A percentile compares a stretch with the other conserved stretches of the same genome.
These are phyloP conservation scores for Liriodendron chinense DNA, from an alignment of 164 flowering plant species.

Conservation along the genomic window DNA sequence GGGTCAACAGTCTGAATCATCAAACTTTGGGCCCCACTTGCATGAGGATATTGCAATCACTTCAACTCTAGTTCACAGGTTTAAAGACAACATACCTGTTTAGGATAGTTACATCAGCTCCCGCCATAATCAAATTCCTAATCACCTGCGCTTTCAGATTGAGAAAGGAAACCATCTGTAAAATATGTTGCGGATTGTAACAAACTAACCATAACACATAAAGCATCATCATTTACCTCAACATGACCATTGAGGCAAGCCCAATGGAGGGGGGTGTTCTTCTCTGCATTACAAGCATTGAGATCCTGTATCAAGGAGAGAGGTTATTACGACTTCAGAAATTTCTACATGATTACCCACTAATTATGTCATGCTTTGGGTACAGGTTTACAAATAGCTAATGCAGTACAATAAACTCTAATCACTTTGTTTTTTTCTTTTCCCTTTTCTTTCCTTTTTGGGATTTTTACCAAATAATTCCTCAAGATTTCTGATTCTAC, in stretches of 20 bases:
- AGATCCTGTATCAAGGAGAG: slow-evolving; percentile 50
- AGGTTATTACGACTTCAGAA: neutral
- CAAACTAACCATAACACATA: neutral
- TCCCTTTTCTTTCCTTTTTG: no score
- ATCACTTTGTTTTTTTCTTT: no score
- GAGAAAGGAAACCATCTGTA: neutral
- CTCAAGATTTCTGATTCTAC: no score
- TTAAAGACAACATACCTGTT: slow-evolving; percentile 53
- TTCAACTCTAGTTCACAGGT: neutral
- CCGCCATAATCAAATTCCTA: slow-evolving; percentile 62
- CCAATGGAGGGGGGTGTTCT: slow-evolving; percentile 93
- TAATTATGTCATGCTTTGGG: neutral
- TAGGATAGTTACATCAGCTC: slow-evolving; percentile 55
- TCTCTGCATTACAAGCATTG: slow-evolving; percentile 68
- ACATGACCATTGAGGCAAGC: slow-evolving; percentile 84
- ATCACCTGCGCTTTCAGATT: slow-evolving; percentile 47
- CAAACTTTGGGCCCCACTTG: neutral
- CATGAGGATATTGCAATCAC: neutral
- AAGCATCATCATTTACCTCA: neutral
- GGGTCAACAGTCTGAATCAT: neutral
- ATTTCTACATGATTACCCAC: neutral
- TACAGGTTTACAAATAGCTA: neutral
- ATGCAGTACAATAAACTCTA: neutral
- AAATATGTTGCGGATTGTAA: neutral
- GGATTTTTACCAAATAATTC: no score